Conservation (phyloP, 2,329 filamentous ascomycete species). For the Botrytis aclada region DNA sequence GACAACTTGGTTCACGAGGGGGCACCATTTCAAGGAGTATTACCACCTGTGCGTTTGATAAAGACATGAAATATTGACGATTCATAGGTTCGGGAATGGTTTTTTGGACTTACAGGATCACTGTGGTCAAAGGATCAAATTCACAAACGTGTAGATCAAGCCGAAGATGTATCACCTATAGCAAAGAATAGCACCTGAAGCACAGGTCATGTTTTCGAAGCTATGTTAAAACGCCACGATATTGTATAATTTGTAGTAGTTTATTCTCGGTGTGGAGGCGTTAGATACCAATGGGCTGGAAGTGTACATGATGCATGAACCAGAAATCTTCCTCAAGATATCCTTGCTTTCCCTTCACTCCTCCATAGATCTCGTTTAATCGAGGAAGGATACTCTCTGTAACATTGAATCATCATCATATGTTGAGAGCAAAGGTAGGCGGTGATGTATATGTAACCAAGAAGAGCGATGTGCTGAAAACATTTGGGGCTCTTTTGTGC, state of each 20-base stretch:
- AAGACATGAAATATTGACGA: conserved; percentile 20
- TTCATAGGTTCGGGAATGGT: conserved; percentile 41
- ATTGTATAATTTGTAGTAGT: conserved; percentile 14
- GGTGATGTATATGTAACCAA: neutral
- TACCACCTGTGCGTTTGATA: conserved; percentile 26
- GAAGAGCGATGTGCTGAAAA: neutral
- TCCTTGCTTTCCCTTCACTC: neutral
- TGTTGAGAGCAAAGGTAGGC: neutral
- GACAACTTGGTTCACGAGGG: conserved; percentile 31
- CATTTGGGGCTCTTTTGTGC: neutral
- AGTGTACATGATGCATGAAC: conserved; percentile 7
- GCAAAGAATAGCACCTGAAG: conserved; percentile 24
- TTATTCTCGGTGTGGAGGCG: conserved; percentile 11
- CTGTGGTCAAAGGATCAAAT: conserved; percentile 36
- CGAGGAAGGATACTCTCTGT: neutral
- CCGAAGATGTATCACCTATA: conserved; percentile 27
- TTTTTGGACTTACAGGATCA: conserved; percentile 42
- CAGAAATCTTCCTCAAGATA: neutral
- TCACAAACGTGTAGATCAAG: conserved; percentile 21
- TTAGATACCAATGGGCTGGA: conserved; percentile 13
- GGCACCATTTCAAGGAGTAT: conserved; percentile 51
- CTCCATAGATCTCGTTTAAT: neutral
- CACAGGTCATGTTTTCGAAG: neutral
- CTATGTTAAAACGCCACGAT: neutral
- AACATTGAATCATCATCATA: neutral